Conservation (phyloP, 805 yeast species). For the Kodamaea nitidulidarum region DNA sequence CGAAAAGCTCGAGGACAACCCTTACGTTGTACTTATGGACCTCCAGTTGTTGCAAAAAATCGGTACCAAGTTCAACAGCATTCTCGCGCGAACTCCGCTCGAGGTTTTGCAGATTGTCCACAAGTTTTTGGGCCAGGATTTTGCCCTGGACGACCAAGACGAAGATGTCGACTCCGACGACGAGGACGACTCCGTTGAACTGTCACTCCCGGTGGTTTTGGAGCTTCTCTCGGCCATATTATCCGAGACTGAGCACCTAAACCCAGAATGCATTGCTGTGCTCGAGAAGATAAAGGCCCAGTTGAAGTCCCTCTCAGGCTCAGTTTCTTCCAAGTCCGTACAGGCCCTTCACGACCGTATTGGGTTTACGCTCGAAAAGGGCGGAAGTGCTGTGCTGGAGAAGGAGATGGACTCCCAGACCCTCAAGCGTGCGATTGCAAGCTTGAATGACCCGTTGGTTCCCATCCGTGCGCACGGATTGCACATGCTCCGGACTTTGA, state of each 20-base stretch:
- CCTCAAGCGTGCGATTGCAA: slow-evolving; percentile 58
- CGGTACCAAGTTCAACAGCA: slow-evolving; percentile 54
- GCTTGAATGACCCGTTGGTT: slow-evolving; percentile 70
- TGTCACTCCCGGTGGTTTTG: slow-evolving; percentile 26
- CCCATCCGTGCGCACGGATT: slow-evolving; percentile 89
- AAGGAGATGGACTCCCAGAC: slow-evolving; percentile 34
- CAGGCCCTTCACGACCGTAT: slow-evolving; percentile 30
- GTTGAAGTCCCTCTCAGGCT: slow-evolving; percentile 10
- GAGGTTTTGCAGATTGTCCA: slow-evolving; percentile 47
- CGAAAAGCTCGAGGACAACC: slow-evolving; percentile 19
- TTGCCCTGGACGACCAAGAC: slow-evolving; percentile 14
- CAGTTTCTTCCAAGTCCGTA: slow-evolving; percentile 14
- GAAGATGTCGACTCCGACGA: slow-evolving; percentile 27
- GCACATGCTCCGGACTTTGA: slow-evolving; percentile 54
- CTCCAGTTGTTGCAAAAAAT: slow-evolving; percentile 62
- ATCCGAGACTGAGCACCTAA: slow-evolving; percentile 26
- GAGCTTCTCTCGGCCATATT: slow-evolving; percentile 36
- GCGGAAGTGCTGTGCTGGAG: slow-evolving; percentile 15
- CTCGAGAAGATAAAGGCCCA: slow-evolving; percentile 26
- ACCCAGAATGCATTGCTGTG: slow-evolving; percentile 23
- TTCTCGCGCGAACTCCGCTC: slow-evolving; percentile 50
- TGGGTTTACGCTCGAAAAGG: slow-evolving; percentile 24
- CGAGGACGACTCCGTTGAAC: slow-evolving; percentile 14
- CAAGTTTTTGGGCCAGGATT: slow-evolving; percentile 23
- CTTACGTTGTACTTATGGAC: slow-evolving; percentile 55